Evolutionary conservation across 768 basidiomycete genomes (phyloP).

Genomic region (Crucibulum laeve): DNA sequence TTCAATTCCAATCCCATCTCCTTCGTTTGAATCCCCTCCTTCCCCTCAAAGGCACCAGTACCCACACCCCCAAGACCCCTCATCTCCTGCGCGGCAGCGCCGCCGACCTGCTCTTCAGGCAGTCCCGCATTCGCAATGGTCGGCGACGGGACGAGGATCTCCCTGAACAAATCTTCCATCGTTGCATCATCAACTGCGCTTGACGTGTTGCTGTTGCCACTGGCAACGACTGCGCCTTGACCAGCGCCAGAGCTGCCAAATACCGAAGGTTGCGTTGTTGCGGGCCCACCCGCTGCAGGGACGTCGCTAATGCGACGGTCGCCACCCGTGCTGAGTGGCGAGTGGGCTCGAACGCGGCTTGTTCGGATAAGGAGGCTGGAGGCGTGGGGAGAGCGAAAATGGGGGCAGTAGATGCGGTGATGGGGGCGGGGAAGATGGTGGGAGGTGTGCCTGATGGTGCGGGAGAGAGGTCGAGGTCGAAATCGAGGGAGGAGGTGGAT

Average conservation of each 20-base stretch:
- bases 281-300: conserved; percentile 93
- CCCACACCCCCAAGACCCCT: conserved; percentile 7
- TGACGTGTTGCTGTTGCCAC: conserved; percentile 15
- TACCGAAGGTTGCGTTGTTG: conserved; percentile 8
- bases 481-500: conserved; percentile 32
- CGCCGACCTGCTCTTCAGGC: conserved; percentile 15
- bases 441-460: conserved; percentile 15
- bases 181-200: conserved; percentile 48
- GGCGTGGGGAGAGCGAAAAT: conserved; percentile 30
- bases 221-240: conserved; percentile 14
- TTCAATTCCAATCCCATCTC: background rate
- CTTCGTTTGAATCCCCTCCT: background rate
- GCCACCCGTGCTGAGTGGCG: conserved; percentile 99
- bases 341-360: conserved; percentile 55
- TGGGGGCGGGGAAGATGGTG: conserved; percentile 23
- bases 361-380: conserved; percentile 9
- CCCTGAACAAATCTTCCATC: conserved; percentile 67
- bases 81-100: conserved; percentile 12
- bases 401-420: conserved; percentile 18
- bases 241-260: conserved; percentile 16
- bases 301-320: conserved; percentile 67
- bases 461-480: conserved; percentile 18
- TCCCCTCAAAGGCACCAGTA: background rate
- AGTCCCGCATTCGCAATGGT: conserved; percentile 19
- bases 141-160: conserved; percentile 56